phyloP scores from a whole-genome alignment of 176 grass and related monocot genomes.

The Eragrostis nindensis region DNA sequence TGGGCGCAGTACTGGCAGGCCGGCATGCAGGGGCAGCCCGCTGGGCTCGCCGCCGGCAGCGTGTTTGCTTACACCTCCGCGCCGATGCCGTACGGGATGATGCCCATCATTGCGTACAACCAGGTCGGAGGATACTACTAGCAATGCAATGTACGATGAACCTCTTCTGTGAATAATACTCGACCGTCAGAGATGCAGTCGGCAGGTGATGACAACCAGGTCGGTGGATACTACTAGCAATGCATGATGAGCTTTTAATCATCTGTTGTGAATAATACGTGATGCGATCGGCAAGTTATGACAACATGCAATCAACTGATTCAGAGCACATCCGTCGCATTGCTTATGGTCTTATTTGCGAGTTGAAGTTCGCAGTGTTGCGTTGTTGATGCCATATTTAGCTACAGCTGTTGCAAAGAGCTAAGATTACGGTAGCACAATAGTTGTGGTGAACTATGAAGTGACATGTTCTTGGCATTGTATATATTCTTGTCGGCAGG shows the following conservation, averaged over 20 bases:
- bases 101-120: conserved; percentile 56
- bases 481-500: neutral
- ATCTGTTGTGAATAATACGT: neutral
- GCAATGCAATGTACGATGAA: neutral
- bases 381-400: neutral
- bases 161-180: neutral
- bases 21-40: conserved; percentile 66
- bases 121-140: conserved; percentile 47
- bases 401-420: neutral
- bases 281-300: too few relatives aligned
- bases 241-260: neutral
- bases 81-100: conserved; percentile 46
- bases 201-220: too few relatives aligned
- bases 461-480: too few relatives aligned
- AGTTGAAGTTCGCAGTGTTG: neutral
- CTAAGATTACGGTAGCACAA: neutral
- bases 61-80: conserved; percentile 42
- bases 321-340: too few relatives aligned
- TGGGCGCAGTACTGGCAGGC: conserved; percentile 72
- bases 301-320: neutral
- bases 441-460: neutral
- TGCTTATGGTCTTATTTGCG: neutral
- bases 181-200: too few relatives aligned
- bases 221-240: conserved; percentile 56
- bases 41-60: conserved; percentile 32